Evolutionary conservation across 192 early-diverging fungal species (phyloP), one percentile per base, ranked within the genome.

Genomic region (Podila minutissima): DNA sequence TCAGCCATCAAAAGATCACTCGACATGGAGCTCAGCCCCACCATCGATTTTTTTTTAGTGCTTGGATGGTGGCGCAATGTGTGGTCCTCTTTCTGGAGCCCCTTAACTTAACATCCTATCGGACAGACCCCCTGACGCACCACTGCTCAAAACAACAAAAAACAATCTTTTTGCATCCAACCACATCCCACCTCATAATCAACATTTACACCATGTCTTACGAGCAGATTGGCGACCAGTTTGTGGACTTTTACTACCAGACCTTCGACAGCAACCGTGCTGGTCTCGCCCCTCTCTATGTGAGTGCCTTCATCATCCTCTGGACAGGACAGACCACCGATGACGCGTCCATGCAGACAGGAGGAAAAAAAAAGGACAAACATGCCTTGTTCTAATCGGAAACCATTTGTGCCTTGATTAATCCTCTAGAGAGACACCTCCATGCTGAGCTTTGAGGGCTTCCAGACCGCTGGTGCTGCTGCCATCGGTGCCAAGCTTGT

Each of bases 381-480:
- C 53, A 10, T 5, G 8, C 53, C n/a, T 7, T 22, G 53, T 55
- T 55, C 53, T 24, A 55, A 55, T 55, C 24, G 24, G n/a, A 86
- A 62, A 13, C 41, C 15, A 12, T 46, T 4, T 17, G 41, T 46
- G 41, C 41, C 41, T 13, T 15, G 41, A 46, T 46, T 46, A 0
- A 46, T 46, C 15, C 41, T 46, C 13, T 83, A 98, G 95, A 84
- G 91, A 59, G 89, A 89, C 19, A 64, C 74, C 67, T 97, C 96
- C 48, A 94, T 95, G 94, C 71, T 99, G 74, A 89, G 92, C 35
- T 99, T 94, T 82, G 96, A 99, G 86, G 93, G 93, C 62, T 66
- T 79, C 48, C 88, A 86, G 68, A 76, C 90, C 65, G 57, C 69
- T 32, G 95, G 97, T 58, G 83, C 81, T 12, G 38, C 75, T 15